Evolutionary conservation across 169 alveolate species (phyloP), one percentile per base, ranked within the genome.

Genomic region (Plasmodium billcollinsi): DNA sequence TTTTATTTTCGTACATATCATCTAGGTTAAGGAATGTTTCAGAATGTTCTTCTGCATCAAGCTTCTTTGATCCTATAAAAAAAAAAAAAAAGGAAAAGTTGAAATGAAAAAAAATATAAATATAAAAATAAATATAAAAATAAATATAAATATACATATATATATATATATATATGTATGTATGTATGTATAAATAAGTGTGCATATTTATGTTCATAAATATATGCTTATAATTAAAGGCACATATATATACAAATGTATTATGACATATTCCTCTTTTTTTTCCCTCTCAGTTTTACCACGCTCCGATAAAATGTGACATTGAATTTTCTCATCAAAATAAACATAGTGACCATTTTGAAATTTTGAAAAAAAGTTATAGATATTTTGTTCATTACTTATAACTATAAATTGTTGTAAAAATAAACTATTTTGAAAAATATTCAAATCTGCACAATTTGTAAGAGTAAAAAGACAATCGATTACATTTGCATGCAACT

Each of bases 391-490:
- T 67, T 86, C 92, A 21, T 39, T 66, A 61, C 85, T 86, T 26
- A 86, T 86, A 7, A 86, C 75, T 61, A 86, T 15, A 50, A 86
- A 86, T 26, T 58, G 71, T 49, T 65, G 61, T n/a, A 86, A 45
- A 20, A 72, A 43, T 2, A 26, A 8, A 2, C 73, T 71, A 14
- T 72, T 88, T 21, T 86, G 21, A 12, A 73, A 71, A n/a, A 86
- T 56, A 39, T 86, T 88, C 0, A 71, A 43, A 33, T 26, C 8
- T n/a, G 88, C 88, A 39, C 92, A 86, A 47, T 86, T 86, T 56
- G 15, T 86, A 50, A 86, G 63, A 71, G 73, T 75, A n/a, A 86
- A 71, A n/a, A 86, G 61, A 14, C 76, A 62, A 63, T 72, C 92
- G 20, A 86, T 86, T 20, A 70, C 78, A 74, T 15, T 72, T 15